These are phyloP conservation scores for Aspergillus sp. DNA, from an alignment of 2,329 filamentous ascomycete genomes.

Conservation along the genomic window DNA sequence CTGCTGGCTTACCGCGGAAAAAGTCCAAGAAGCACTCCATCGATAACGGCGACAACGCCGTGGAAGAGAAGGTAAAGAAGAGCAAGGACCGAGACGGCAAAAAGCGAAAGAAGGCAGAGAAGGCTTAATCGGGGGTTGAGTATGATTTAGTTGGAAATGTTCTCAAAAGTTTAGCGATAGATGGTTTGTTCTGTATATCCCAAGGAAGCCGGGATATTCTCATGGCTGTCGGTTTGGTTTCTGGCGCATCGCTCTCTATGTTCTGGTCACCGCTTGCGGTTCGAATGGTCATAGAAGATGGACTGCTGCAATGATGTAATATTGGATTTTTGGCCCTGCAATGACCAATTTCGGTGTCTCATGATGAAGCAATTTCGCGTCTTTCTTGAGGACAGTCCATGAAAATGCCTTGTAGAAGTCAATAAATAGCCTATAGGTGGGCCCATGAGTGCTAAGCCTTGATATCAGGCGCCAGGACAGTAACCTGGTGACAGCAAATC, in stretches of 20 bases:
- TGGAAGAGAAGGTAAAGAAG: conserved; percentile 37
- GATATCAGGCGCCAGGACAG: background rate
- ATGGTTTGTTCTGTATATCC: conserved; percentile 39
- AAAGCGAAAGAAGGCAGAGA: conserved; percentile 45
- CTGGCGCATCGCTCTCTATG: background rate
- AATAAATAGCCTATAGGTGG: background rate
- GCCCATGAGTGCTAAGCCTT: background rate
- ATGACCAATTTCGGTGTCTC: background rate
- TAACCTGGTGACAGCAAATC: background rate
- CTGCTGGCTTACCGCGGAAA: conserved; percentile 37
- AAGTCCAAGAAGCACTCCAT: conserved; percentile 46
- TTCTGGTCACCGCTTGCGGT: background rate
- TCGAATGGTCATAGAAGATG: too few relatives aligned
- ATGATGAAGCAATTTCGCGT: background rate
- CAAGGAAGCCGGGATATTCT: conserved; percentile 24
- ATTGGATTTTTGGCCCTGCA: too few relatives aligned
- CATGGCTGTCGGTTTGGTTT: background rate
- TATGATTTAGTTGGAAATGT: conserved; percentile 25
- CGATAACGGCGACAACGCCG: conserved; percentile 30
- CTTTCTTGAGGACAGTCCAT: background rate
- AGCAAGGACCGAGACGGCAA: conserved; percentile 46
- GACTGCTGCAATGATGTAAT: too few relatives aligned
- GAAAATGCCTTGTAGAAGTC: background rate
- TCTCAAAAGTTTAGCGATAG: conserved; percentile 26
- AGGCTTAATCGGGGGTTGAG: conserved; percentile 34